Conservation (phyloP, 2,329 filamentous ascomycete genomes). For the Diaporthe aspalathi region DNA sequence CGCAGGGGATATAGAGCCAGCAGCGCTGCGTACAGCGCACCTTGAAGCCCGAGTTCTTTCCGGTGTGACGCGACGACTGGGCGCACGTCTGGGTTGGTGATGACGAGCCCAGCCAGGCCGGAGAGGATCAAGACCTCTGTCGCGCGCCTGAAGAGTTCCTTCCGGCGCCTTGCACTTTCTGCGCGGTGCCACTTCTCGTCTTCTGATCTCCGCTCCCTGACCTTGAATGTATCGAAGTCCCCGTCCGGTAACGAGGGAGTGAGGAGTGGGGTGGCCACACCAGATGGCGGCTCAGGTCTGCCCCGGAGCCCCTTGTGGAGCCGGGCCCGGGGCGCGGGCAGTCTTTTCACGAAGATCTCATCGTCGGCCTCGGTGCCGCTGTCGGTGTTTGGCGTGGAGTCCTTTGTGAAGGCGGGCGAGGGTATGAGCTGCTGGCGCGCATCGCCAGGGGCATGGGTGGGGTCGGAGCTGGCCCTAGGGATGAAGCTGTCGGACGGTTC, state of each 20-base stretch:
- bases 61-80: slow-evolving; percentile 59
- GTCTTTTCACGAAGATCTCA: slow-evolving; percentile 86
- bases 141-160: slow-evolving; percentile 63
- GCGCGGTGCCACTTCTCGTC: slow-evolving; percentile 36
- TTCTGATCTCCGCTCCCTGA: slow-evolving; percentile 39
- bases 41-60: slow-evolving; percentile 56
- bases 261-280: slow-evolving; percentile 65
- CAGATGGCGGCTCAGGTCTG: slow-evolving; percentile 64
- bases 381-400: slow-evolving; percentile 77
- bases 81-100: slow-evolving; percentile 58
- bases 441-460: slow-evolving; percentile 41
- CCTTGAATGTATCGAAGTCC: slow-evolving; percentile 46
- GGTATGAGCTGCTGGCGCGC: slow-evolving; percentile 42
- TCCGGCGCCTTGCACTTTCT: slow-evolving; percentile 57
- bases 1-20: slow-evolving; percentile 69
- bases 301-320: slow-evolving; percentile 83
- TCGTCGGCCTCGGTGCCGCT: slow-evolving; percentile 97
- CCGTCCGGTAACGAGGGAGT: slow-evolving; percentile 61
- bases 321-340: slow-evolving; percentile 81
- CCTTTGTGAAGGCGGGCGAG: slow-evolving; percentile 55
- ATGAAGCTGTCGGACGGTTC: slow-evolving; percentile 51
- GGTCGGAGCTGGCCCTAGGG: slow-evolving; percentile 42
- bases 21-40: slow-evolving; percentile 53
- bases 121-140: slow-evolving; percentile 65
- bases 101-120: slow-evolving; percentile 61